These are phyloP conservation scores for Heteromeles arbutifolia DNA, from an alignment of 306 rosid genomes.

Conservation along the genomic window DNA sequence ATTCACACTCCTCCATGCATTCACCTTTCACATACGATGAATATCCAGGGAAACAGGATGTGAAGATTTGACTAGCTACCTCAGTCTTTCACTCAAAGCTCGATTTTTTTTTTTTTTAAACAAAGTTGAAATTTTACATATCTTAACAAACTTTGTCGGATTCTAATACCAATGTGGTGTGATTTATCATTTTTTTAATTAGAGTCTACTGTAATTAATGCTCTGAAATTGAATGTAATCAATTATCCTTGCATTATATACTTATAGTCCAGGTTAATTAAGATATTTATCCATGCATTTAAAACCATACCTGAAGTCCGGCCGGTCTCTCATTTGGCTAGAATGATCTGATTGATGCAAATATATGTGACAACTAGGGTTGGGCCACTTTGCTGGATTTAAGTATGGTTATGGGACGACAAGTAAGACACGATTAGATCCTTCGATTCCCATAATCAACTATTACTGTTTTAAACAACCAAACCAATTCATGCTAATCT, in stretches of 20 bases:
- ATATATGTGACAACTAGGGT: constrained; percentile 2
- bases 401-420: constrained; percentile 23
- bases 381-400: constrained; percentile 22
- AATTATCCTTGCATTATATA: not conserved
- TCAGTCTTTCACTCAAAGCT: not conserved
- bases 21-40: not conserved
- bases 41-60: not conserved
- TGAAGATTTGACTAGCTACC: not conserved
- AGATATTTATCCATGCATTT: constrained; percentile 19
- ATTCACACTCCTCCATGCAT: not conserved
- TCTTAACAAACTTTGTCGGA: not conserved
- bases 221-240: not conserved
- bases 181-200: not conserved
- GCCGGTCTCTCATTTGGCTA: constrained; percentile 44
- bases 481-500: not conserved
- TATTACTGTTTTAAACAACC: not conserved
- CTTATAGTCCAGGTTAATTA: too few relatives aligned
- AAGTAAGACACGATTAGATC: constrained; percentile 44
- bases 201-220: not conserved
- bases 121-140: not conserved
- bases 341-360: constrained; percentile 64
- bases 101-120: not conserved
- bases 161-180: not conserved
- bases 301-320: constrained; percentile 22
- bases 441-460: not conserved